Percentiles rank a stretch among this genome's conserved stretches.
phyloP scores from a whole-genome alignment of 352 stramenopile species.

The Globisporangium takayamanum region DNA sequence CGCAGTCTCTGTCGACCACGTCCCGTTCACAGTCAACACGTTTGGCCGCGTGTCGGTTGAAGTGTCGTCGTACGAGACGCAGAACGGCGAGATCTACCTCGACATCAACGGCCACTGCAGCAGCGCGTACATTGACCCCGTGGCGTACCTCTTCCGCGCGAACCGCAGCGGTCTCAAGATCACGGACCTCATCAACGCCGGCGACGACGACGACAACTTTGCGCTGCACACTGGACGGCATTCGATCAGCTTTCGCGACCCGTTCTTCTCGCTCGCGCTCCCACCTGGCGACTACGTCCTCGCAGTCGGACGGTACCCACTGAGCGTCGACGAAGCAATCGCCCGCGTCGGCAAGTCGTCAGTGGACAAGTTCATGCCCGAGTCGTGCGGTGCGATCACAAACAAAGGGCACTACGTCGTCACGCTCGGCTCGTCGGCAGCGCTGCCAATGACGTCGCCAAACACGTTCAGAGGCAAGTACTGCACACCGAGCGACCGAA shows the following conservation, averaged over 20 bases:
- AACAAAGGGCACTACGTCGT: conserved; percentile 48
- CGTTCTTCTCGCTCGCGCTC: conserved; percentile 57
- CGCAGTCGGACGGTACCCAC: conserved; percentile 56
- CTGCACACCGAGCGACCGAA: conserved; percentile 19
- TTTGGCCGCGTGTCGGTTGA: conserved; percentile 60
- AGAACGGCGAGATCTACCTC: conserved; percentile 26
- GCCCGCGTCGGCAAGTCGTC: conserved; percentile 23
- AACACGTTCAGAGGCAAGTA: conserved; percentile 34
- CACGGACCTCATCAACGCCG: conserved; percentile 40
- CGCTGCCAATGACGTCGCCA: conserved; percentile 31
- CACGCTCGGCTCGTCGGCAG: conserved; percentile 31
- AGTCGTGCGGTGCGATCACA: conserved; percentile 35
- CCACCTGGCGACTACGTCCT: conserved; percentile 46
- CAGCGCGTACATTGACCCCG: conserved; percentile 60
- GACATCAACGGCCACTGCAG: conserved; percentile 62
- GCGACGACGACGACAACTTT: conserved; percentile 63
- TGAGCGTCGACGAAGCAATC: conserved; percentile 52
- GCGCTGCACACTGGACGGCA: conserved; percentile 32
- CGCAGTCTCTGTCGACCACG: conserved; percentile 52
- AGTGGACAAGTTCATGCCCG: conserved; percentile 34
- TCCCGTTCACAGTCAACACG: conserved; percentile 36
- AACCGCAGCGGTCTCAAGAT: conserved; percentile 24
- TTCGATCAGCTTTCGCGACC: conserved; percentile 66
- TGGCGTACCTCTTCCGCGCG: conserved; percentile 48
- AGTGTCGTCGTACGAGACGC: conserved; percentile 45